These are phyloP conservation scores for Podaxis mareebaensis DNA, from an alignment of 768 basidiomycete genomes.

Conservation along the genomic window DNA sequence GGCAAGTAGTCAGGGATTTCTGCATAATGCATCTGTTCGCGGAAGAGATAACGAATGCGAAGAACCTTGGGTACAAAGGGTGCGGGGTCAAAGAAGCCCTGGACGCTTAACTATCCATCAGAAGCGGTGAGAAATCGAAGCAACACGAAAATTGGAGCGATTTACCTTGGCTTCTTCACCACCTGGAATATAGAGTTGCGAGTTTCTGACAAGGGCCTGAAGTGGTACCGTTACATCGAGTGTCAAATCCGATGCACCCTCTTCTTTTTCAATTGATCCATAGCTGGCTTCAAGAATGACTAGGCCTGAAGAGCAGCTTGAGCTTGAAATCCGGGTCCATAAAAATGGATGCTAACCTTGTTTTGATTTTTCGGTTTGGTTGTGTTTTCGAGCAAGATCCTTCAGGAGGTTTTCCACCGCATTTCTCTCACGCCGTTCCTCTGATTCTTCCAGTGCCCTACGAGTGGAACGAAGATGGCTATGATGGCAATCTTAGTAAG, in stretches of 20 bases:
- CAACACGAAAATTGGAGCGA: conserved; percentile 1
- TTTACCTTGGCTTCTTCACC: conserved; percentile 67
- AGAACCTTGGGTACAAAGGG: conserved; percentile 71
- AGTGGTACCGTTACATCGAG: conserved; percentile 81
- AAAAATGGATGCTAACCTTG: conserved; percentile 49
- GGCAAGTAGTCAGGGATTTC: conserved; percentile 73
- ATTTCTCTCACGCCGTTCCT: conserved; percentile 61
- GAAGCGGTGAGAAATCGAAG: conserved; percentile 8
- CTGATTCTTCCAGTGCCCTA: conserved; percentile 62
- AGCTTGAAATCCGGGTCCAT: background rate
- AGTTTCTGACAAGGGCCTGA: conserved; percentile 78
- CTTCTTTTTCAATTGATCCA: conserved; percentile 53
- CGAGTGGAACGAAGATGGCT: conserved; percentile 72
- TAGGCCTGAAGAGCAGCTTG: conserved; percentile 50
- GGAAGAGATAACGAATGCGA: conserved; percentile 76
- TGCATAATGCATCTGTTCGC: conserved; percentile 69
- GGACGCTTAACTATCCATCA: conserved; percentile 57
- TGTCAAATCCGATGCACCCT: conserved; percentile 52
- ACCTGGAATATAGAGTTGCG: conserved; percentile 77
- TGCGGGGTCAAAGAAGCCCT: conserved; percentile 89
- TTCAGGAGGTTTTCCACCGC: conserved; percentile 63
- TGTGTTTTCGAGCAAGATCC: conserved; percentile 66
- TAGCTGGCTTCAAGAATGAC: conserved; percentile 78
- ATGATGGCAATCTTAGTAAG: background rate
- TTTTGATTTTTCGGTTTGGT: conserved; percentile 60